Percentiles rank a stretch among this genome's conserved stretches.
Evolutionary conservation across 371 early-diverging fungal genomes (phyloP).

Genomic region (Mortierella sp.): DNA sequence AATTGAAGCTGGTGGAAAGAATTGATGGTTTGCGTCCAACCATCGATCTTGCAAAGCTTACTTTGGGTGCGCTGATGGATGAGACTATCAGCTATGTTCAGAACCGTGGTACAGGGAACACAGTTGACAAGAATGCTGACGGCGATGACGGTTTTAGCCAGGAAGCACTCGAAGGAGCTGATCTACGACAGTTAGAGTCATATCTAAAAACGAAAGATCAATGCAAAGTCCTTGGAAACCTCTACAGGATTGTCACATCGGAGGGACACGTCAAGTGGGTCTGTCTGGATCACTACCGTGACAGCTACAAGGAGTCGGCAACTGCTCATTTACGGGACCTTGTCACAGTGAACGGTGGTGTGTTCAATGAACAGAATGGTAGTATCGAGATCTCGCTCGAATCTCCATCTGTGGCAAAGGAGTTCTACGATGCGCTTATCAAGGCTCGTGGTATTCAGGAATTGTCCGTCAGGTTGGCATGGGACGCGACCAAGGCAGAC

Average conservation of each 20-base stretch:
- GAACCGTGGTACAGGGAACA: neutral
- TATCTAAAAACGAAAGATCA: neutral
- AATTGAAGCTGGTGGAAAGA: neutral
- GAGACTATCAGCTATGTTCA: neutral
- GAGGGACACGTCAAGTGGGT: conserved; percentile 10
- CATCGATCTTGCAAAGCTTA: neutral
- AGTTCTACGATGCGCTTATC: neutral
- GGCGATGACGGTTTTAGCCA: neutral
- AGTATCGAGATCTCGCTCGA: neutral
- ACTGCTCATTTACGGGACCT: neutral
- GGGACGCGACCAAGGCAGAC: conserved; percentile 2
- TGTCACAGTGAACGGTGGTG: neutral
- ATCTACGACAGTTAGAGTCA: neutral
- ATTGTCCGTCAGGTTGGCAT: neutral
- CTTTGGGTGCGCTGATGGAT: neutral
- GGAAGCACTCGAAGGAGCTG: neutral
- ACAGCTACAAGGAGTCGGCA: neutral
- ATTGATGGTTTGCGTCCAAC: too few relatives aligned
- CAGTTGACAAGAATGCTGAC: neutral
- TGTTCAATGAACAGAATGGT: neutral
- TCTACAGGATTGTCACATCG: conserved; percentile 1
- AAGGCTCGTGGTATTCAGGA: neutral
- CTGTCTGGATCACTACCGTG: conserved; percentile 1
- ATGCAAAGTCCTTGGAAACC: neutral
- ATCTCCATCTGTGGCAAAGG: neutral